These are phyloP conservation scores for Cladosporium sphaerospermum DNA, from an alignment of 2,329 filamentous ascomycete species.

Conservation along the genomic window DNA sequence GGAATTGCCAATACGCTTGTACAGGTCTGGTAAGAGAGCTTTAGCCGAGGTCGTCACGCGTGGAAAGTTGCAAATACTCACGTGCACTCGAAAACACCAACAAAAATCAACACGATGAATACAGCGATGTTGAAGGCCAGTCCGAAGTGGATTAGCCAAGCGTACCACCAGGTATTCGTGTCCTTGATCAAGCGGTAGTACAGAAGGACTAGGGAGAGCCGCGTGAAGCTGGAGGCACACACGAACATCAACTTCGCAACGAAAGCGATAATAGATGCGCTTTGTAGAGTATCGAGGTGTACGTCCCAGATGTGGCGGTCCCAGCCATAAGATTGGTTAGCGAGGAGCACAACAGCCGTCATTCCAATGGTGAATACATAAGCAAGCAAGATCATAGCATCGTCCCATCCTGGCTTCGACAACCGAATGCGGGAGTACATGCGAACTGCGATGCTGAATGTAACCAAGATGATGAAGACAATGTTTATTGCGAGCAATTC, in stretches of 20 bases:
- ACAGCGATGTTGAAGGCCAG: constrained; percentile 33
- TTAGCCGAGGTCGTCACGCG: background rate
- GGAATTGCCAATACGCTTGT: constrained; percentile 37
- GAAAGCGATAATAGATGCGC: constrained; percentile 35
- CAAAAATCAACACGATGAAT: constrained; percentile 32
- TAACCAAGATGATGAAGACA: constrained; percentile 34
- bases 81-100: constrained; percentile 37
- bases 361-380: constrained; percentile 36
- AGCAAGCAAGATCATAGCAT: constrained; percentile 37
- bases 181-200: constrained; percentile 42
- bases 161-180: constrained; percentile 34
- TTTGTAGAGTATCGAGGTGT: constrained; percentile 20
- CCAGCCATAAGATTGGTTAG: constrained; percentile 38
- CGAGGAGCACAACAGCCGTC: constrained; percentile 35
- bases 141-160: constrained; percentile 34
- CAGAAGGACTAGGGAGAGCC: constrained; percentile 40
- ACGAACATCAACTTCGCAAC: constrained; percentile 38
- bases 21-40: constrained; percentile 27
- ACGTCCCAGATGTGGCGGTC: constrained; percentile 40
- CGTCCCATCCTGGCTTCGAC: constrained; percentile 39
- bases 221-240: constrained; percentile 37
- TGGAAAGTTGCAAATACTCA: constrained; percentile 15
- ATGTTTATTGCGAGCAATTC: constrained; percentile 36
- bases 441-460: constrained; percentile 32
- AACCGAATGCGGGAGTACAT: constrained; percentile 37